These are phyloP conservation scores for Neurospora sp. DNA, from an alignment of 495 filamentous ascomycete genomes.

Conservation along the genomic window DNA sequence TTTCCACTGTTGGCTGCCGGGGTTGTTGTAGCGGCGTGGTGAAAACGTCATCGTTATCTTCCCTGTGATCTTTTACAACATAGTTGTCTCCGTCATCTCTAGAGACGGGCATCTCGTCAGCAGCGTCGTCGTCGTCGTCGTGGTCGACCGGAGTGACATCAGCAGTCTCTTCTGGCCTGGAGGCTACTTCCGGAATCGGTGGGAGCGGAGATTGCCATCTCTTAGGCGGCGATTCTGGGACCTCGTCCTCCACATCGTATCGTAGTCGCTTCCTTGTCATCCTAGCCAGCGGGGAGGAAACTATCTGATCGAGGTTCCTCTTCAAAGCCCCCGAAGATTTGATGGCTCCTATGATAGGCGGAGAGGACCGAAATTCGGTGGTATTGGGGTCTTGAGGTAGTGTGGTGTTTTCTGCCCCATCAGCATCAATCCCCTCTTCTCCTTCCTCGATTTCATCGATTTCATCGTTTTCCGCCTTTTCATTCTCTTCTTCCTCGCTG, in stretches of 20 bases:
- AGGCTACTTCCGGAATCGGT: background rate
- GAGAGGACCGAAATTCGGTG: background rate
- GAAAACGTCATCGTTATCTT: background rate
- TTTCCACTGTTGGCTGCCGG: background rate
- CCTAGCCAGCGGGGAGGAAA: background rate
- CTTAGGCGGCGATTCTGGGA: slow-evolving; percentile 3
- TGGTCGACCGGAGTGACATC: background rate
- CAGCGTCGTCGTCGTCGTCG: background rate
- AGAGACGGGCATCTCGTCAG: background rate
- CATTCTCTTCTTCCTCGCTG: slow-evolving; percentile 4
- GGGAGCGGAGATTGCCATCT: slow-evolving; percentile 4
- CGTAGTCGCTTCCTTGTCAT: background rate
- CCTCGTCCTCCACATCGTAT: background rate
- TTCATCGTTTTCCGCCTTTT: slow-evolving; percentile 8
- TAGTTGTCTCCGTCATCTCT: background rate
- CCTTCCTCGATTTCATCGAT: slow-evolving; percentile 3
- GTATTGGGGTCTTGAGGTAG: background rate
- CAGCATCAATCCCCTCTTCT: slow-evolving; percentile 8
- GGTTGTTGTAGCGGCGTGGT: slow-evolving; percentile 24
- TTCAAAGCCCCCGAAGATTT: background rate
- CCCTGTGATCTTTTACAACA: background rate
- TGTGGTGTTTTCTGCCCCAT: slow-evolving; percentile 1
- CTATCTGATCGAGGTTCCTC: background rate
- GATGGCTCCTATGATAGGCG: background rate
- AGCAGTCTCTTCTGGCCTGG: background rate